A percentile compares a stretch with the other conserved stretches of the same genome.
Evolutionary conservation across 108 stramenopile genomes (phyloP).

Genomic region (Nannochloropsis oceanica): DNA sequence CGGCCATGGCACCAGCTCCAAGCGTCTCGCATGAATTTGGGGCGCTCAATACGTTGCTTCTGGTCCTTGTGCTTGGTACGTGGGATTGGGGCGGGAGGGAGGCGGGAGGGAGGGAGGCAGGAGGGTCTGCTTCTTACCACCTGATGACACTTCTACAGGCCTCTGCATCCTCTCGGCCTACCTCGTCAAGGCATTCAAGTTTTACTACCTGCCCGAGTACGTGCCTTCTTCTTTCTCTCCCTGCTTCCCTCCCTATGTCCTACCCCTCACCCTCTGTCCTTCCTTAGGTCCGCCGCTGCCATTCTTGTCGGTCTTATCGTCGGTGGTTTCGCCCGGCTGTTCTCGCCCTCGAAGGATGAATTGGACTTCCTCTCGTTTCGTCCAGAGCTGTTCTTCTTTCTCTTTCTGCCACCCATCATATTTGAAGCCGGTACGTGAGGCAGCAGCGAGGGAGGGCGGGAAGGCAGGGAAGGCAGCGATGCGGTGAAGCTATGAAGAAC

Average conservation of each 20-base stretch:
- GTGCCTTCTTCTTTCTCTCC: no score
- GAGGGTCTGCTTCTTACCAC: no score
- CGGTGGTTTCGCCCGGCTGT: conserved; percentile 31
- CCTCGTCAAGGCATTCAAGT: conserved; percentile 28
- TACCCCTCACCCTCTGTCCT: no score
- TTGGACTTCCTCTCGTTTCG: conserved; percentile 26
- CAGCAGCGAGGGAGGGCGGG: no score
- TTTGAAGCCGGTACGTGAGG: conserved; percentile 98
- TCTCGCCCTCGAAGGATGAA: conserved; percentile 31
- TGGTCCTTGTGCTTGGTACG: neutral
- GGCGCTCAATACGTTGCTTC: neutral
- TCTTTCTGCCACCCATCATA: conserved; percentile 88
- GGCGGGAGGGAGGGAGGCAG: neutral
- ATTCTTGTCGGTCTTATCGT: conserved; percentile 39
- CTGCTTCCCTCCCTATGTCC: no score
- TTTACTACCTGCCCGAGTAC: conserved; percentile 40
- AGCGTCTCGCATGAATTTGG: neutral
- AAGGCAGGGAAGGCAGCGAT: no score
- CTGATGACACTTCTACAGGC: neutral
- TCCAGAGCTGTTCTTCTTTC: conserved; percentile 90
- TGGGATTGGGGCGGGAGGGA: neutral
- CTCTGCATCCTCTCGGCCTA: conserved; percentile 38
- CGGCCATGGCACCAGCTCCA: neutral
- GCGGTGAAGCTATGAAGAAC: no score
- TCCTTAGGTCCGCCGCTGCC: conserved; percentile 23